phyloP scores from a whole-genome alignment of 495 filamentous ascomycete species.

The Podospora conica region DNA sequence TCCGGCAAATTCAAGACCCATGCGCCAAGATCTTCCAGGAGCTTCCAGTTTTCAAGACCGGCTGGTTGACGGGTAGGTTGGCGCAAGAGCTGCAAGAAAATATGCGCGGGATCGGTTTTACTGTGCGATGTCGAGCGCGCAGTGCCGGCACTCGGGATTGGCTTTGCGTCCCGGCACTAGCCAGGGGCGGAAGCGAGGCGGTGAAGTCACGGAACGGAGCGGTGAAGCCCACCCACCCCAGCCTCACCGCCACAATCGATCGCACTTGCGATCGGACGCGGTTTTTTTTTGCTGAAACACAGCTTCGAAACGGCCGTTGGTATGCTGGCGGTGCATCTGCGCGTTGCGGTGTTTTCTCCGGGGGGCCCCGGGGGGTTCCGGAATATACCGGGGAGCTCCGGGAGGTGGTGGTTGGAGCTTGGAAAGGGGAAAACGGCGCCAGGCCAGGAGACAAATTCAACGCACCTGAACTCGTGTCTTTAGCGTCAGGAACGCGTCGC shows the following conservation, averaged over 20 bases:
- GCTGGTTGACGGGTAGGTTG: not conserved
- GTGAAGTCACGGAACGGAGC: not conserved
- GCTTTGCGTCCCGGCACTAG: not conserved
- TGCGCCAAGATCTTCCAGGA: constrained; percentile 23
- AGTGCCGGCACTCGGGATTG: not conserved
- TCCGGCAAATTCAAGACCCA: constrained; percentile 23
- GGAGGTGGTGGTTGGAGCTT: not conserved
- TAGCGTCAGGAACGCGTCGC: constrained; percentile 89
- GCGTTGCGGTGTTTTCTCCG: not conserved
- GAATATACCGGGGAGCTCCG: not conserved
- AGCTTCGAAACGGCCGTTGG: not conserved
- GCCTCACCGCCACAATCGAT: not conserved
- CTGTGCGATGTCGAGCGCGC: not conserved
- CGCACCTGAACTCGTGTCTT: constrained; percentile 85
- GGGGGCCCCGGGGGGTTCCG: not conserved
- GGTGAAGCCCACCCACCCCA: not conserved
- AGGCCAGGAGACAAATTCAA: constrained; percentile 13
- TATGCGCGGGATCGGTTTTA: not conserved
- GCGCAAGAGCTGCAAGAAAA: not conserved
- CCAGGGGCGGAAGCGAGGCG: not conserved
- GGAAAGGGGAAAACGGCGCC: not conserved
- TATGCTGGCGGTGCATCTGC: not conserved
- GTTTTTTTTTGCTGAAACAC: not conserved
- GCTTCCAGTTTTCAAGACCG: not conserved
- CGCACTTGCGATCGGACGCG: not conserved